Evolutionary conservation across 306 rosid genomes (phyloP).

Genomic region (Dryas octopetala): DNA sequence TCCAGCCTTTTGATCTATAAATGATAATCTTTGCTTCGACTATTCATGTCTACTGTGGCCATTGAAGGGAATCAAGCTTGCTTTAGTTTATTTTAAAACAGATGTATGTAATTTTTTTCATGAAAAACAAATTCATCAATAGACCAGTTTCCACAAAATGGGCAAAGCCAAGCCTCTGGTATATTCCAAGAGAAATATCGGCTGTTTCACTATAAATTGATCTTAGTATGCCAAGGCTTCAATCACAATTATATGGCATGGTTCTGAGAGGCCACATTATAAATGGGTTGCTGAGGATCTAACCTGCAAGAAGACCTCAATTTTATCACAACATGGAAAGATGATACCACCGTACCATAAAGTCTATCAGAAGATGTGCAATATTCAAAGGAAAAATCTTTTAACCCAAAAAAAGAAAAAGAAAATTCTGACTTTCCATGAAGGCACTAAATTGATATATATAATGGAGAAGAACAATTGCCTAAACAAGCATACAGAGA

Average conservation of each 20-base stretch:
- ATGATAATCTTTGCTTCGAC: no score
- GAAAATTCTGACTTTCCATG: no score
- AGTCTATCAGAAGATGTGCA: neutral
- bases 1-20: no score
- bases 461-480: no score
- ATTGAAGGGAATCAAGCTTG: no score
- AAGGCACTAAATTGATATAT: neutral
- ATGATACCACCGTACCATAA: neutral
- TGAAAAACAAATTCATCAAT: neutral
- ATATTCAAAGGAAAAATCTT: neutral
- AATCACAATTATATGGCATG: conserved; percentile 30
- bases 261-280: conserved; percentile 46
- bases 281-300: conserved; percentile 33
- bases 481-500: neutral
- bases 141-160: conserved; percentile 4
- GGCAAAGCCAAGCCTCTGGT: neutral
- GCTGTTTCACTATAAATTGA: conserved; percentile 1
- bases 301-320: conserved; percentile 23
- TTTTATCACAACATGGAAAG: neutral
- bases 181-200: neutral
- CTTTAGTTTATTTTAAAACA: no score
- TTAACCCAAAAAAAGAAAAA: no score
- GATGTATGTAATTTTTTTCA: neutral
- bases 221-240: neutral
- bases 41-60: no score